These are phyloP conservation scores for Aeminium ludgeri DNA, from an alignment of 495 filamentous ascomycete genomes.

Conservation along the genomic window DNA sequence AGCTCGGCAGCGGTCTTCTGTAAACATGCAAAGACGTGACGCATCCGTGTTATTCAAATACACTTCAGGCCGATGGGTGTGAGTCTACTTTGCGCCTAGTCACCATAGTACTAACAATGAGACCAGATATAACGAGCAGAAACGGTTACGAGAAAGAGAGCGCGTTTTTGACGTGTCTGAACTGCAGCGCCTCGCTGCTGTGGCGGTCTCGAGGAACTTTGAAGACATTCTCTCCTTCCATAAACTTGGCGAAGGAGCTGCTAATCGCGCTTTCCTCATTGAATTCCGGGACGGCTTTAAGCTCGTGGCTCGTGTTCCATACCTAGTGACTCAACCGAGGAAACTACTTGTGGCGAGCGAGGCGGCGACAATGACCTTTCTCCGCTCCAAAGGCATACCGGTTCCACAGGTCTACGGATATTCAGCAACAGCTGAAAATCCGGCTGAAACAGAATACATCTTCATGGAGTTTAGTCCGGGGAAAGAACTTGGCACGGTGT, in stretches of 20 bases:
- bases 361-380: slow-evolving; percentile 30
- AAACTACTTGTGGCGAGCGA: slow-evolving; percentile 29
- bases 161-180: slow-evolving; percentile 18
- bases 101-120: background rate
- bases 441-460: slow-evolving; percentile 13
- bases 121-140: background rate
- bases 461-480: slow-evolving; percentile 14
- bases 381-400: slow-evolving; percentile 22
- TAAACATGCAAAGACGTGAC: too few species aligned
- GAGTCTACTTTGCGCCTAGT: background rate
- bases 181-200: slow-evolving; percentile 19
- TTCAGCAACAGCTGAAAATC: slow-evolving; percentile 8
- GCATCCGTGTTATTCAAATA: background rate
- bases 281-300: slow-evolving; percentile 21
- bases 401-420: slow-evolving; percentile 13
- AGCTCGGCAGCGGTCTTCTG: too few species aligned
- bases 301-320: slow-evolving; percentile 27
- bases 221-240: slow-evolving; percentile 10
- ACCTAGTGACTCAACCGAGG: slow-evolving; percentile 23
- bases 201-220: slow-evolving; percentile 5
- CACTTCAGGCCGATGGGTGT: slow-evolving; percentile 2
- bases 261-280: slow-evolving; percentile 23
- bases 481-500: slow-evolving; percentile 9
- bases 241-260: slow-evolving; percentile 27
- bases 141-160: background rate